Percentiles rank a stretch among this genome's conserved stretches.
phyloP scores from a whole-genome alignment of 371 early-diverging fungal genomes.

The Coemansia sp. region DNA sequence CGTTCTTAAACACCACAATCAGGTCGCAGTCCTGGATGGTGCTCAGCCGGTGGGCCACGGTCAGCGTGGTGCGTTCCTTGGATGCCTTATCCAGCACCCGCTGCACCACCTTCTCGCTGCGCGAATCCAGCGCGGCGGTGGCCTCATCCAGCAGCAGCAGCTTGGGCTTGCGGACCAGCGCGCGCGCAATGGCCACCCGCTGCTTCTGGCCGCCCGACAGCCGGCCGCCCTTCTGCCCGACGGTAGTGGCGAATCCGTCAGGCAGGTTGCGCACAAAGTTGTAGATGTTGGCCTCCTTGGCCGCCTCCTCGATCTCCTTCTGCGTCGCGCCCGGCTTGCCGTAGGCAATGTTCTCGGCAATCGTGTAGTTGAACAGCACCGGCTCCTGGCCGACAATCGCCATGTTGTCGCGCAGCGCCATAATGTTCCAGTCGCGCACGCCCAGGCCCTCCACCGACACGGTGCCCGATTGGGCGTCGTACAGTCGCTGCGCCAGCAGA shows the following conservation, averaged over 20 bases:
- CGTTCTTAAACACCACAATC: conserved; percentile 54
- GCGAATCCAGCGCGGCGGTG: conserved; percentile 53
- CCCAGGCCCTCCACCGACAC: conserved; percentile 76
- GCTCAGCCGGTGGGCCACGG: conserved; percentile 54
- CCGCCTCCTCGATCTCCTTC: conserved; percentile 61
- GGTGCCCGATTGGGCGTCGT: conserved; percentile 70
- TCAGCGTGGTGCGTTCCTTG: conserved; percentile 54
- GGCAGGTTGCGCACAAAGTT: conserved; percentile 62
- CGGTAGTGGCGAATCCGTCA: conserved; percentile 64
- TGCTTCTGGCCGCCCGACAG: conserved; percentile 82
- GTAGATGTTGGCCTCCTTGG: conserved; percentile 63
- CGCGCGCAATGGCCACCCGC: conserved; percentile 67
- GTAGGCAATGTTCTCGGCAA: conserved; percentile 70
- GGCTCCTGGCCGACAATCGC: conserved; percentile 82
- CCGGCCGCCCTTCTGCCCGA: conserved; percentile 73
- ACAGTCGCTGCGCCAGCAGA: conserved; percentile 82
- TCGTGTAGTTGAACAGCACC: conserved; percentile 66
- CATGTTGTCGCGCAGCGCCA: conserved; percentile 69
- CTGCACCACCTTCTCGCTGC: conserved; percentile 52
- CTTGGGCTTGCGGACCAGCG: conserved; percentile 54
- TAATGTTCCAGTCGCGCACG: conserved; percentile 66
- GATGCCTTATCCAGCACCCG: conserved; percentile 53
- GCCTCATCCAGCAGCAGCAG: conserved; percentile 56
- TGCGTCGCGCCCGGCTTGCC: conserved; percentile 58
- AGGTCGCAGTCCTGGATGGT: conserved; percentile 52